phyloP scores from a whole-genome alignment of 2,329 filamentous ascomycete species.

The Tolypocladium nubicola region DNA sequence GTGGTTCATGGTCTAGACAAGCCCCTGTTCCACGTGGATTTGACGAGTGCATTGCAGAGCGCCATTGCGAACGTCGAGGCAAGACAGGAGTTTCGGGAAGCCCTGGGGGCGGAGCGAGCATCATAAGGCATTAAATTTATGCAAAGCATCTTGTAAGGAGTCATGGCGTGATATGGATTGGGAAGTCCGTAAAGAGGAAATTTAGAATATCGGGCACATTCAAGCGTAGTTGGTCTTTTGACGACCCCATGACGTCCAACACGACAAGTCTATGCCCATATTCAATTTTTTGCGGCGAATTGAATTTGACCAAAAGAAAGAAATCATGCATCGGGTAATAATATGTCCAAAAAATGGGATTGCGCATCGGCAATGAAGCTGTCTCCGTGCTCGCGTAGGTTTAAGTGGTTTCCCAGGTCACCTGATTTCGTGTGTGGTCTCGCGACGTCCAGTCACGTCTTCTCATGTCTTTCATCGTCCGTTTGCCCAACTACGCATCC shows the following conservation, averaged over 20 bases:
- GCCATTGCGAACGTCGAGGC: conserved; percentile 71
- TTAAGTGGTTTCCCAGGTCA: conserved; percentile 1
- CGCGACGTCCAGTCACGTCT: neutral
- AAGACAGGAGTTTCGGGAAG: conserved; percentile 22
- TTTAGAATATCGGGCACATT: neutral
- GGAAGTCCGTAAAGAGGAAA: neutral
- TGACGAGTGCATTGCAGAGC: conserved; percentile 80
- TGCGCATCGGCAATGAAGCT: neutral
- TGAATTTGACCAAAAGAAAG: neutral
- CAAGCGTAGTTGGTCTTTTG: neutral
- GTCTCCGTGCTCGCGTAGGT: neutral
- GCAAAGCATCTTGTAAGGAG: neutral
- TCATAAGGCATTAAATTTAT: neutral
- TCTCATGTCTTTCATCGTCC: neutral
- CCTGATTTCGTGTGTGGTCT: conserved; percentile 9
- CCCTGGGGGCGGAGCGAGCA: neutral
- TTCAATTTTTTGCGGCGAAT: too few relatives aligned
- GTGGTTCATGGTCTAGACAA: conserved; percentile 78
- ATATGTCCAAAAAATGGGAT: neutral
- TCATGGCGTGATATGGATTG: neutral
- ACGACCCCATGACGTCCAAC: neutral
- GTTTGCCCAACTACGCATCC: neutral
- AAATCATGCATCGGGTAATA: neutral
- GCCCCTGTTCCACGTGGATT: conserved; percentile 87
- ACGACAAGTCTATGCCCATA: neutral